Base-by-base conservation (phyloP, 495 filamentous ascomycete species). In the Thozetella sp. region DNA sequence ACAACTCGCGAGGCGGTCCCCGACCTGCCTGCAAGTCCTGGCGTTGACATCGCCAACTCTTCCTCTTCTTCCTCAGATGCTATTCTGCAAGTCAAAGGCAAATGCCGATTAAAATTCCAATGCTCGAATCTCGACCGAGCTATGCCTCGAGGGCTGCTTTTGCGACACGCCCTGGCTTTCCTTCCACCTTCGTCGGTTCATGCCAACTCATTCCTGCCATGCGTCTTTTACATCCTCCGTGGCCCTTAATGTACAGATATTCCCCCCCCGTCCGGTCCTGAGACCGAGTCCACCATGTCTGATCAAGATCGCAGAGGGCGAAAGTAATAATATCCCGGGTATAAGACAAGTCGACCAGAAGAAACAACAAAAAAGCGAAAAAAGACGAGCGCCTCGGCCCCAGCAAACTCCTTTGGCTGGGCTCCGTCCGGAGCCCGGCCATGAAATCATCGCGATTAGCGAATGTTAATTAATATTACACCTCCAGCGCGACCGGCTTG, bases 401-500 rank as follows among this genome's bases (percentile, higher is more conserved):
- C 43, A 53, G 25, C 6, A 64, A 64, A 24, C 24, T 52, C 59
- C 51, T n/a, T 20, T 19, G 43, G 43, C n/a, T n/a, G n/a, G n/a
- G n/a, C n/a, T n/a, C n/a, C n/a, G n/a, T n/a, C n/a, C n/a, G n/a
- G n/a, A n/a, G n/a, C n/a, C n/a, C n/a, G n/a, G n/a, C n/a, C n/a
- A n/a, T n/a, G n/a, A n/a, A n/a, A n/a, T n/a, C n/a, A n/a, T n/a
- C n/a, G n/a, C n/a, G n/a, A n/a, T n/a, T n/a, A n/a, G n/a, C n/a
- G n/a, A n/a, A n/a, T n/a, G n/a, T n/a, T n/a, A n/a, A 48, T n/a
- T 48, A 12, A 27, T 52, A 56, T 67, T 70, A 78, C 40, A 65
- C 71, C 63, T 80, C 76, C 62, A 73, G 55, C 25, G 61, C 61
- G 55, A 70, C 59, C 59, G 69, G 56, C 19, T 58, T 61, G 34